A percentile compares a stretch with the other conserved stretches of the same genome.
These are phyloP conservation scores for Phytophthora syringae DNA, from an alignment of 352 stramenopile genomes.

Conservation along the genomic window DNA sequence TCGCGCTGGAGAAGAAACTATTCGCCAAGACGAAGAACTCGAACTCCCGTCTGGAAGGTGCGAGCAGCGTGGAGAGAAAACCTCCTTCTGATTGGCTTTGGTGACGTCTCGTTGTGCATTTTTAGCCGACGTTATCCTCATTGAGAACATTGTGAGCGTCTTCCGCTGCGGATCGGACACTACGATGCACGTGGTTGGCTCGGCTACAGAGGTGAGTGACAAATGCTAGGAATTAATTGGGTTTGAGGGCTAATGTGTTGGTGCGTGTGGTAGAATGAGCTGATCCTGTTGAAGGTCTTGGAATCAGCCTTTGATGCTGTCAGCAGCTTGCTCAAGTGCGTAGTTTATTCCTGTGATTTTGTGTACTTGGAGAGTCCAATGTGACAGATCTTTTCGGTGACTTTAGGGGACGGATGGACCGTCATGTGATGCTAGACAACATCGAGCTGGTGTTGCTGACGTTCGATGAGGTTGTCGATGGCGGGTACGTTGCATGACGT, in stretches of 20 bases:
- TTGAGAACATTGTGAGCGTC: slow-evolving; percentile 93
- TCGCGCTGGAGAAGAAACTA: slow-evolving; percentile 91
- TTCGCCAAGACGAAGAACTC: slow-evolving; percentile 92
- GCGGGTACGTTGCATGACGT: slow-evolving; percentile 56
- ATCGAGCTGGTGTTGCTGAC: slow-evolving; percentile 91
- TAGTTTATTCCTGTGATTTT: slow-evolving; percentile 6
- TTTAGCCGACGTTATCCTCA: slow-evolving; percentile 86
- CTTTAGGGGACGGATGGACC: slow-evolving; percentile 81
- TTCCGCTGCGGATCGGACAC: slow-evolving; percentile 88
- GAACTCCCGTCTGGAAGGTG: slow-evolving; percentile 85
- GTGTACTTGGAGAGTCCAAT: slow-evolving; percentile 7
- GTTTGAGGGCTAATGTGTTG: slow-evolving; percentile 1
- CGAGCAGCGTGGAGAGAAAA: background rate
- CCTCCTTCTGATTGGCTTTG: background rate
- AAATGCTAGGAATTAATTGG: background rate
- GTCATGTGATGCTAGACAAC: slow-evolving; percentile 91
- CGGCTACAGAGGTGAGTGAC: slow-evolving; percentile 65
- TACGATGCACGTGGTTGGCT: slow-evolving; percentile 91
- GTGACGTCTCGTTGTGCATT: background rate
- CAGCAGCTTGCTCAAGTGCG: slow-evolving; percentile 88
- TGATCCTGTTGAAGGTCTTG: slow-evolving; percentile 88
- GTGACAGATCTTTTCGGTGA: background rate
- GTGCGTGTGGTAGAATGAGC: slow-evolving; percentile 73
- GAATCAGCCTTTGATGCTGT: slow-evolving; percentile 87
- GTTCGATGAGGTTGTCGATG: slow-evolving; percentile 92